Evolutionary conservation across 306 rosid species (phyloP).

Genomic region (Pyrus communis): DNA sequence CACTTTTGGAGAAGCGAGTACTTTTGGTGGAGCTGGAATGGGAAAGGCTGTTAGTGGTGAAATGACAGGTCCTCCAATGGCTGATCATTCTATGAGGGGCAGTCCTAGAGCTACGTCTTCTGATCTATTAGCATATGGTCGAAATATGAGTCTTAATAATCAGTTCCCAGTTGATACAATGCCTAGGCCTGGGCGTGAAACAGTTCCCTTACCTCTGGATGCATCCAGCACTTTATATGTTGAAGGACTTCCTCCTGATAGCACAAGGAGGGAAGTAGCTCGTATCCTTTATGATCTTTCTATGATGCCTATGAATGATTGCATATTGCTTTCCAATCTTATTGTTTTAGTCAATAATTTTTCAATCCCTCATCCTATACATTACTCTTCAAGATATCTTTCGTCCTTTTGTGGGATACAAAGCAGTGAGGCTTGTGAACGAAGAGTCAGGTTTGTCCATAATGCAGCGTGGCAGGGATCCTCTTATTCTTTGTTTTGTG

Average conservation of each 20-base stretch:
- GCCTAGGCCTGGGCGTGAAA: constrained; percentile 62
- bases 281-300: constrained; percentile 56
- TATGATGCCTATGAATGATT: constrained; percentile 1
- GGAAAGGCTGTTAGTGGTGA: constrained; percentile 47
- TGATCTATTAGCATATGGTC: constrained; percentile 53
- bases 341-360: not conserved
- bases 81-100: constrained; percentile 49
- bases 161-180: constrained; percentile 50
- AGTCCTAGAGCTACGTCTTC: constrained; percentile 44
- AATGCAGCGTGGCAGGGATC: constrained; percentile 85
- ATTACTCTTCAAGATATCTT: constrained; percentile 49
- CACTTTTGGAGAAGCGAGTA: constrained; percentile 59
- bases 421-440: constrained; percentile 83
- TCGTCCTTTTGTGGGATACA: constrained; percentile 91
- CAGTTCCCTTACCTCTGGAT: constrained; percentile 72
- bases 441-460: constrained; percentile 49
- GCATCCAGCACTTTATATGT: constrained; percentile 84
- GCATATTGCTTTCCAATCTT: constrained; percentile 1
- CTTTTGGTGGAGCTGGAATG: constrained; percentile 46
- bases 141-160: constrained; percentile 42
- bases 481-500: constrained; percentile 84
- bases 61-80: constrained; percentile 39
- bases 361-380: constrained; percentile 30
- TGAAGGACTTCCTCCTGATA: constrained; percentile 88
- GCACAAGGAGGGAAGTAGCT: constrained; percentile 79